Conservation (phyloP, 1,284 basidiomycete genomes). For the Heterobasidion occidentale region DNA sequence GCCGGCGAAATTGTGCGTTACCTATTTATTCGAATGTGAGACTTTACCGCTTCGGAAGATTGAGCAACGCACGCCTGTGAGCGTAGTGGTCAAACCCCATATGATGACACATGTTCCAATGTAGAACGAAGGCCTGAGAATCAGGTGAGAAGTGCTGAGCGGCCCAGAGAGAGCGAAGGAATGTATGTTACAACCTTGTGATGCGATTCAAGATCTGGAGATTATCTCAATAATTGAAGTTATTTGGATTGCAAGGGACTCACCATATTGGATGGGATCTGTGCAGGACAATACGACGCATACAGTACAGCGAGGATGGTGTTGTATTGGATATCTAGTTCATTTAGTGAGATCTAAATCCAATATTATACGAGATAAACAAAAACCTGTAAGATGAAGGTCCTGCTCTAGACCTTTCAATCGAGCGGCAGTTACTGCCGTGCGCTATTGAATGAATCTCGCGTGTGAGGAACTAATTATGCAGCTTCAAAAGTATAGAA, state of each 20-base stretch:
- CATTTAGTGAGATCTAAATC: neutral
- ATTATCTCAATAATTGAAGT: neutral
- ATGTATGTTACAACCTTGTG: slow-evolving; percentile 26
- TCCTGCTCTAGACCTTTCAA: slow-evolving; percentile 56
- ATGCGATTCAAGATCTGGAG: slow-evolving; percentile 44
- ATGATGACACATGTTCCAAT: slow-evolving; percentile 52
- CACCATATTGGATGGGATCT: slow-evolving; percentile 64
- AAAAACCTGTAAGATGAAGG: slow-evolving; percentile 38
- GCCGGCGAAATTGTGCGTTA: slow-evolving; percentile 29
- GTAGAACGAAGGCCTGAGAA: slow-evolving; percentile 48
- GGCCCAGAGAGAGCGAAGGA: neutral
- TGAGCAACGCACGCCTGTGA: slow-evolving; percentile 41
- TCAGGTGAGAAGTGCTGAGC: neutral
- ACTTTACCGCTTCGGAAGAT: neutral
- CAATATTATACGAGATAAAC: neutral
- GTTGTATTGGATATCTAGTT: slow-evolving; percentile 50
- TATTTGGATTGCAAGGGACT: slow-evolving; percentile 2
- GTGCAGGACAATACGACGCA: slow-evolving; percentile 51
- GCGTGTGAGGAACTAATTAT: neutral
- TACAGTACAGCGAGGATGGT: slow-evolving; percentile 53
- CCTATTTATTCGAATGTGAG: neutral
- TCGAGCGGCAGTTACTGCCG: slow-evolving; percentile 50
- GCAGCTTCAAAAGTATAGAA: neutral
- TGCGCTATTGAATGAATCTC: slow-evolving; percentile 31
- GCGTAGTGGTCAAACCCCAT: slow-evolving; percentile 55